Percentiles rank a stretch among this genome's conserved stretches.
Conservation (phyloP, 768 basidiomycete genomes). For the Panellus pusillus region DNA sequence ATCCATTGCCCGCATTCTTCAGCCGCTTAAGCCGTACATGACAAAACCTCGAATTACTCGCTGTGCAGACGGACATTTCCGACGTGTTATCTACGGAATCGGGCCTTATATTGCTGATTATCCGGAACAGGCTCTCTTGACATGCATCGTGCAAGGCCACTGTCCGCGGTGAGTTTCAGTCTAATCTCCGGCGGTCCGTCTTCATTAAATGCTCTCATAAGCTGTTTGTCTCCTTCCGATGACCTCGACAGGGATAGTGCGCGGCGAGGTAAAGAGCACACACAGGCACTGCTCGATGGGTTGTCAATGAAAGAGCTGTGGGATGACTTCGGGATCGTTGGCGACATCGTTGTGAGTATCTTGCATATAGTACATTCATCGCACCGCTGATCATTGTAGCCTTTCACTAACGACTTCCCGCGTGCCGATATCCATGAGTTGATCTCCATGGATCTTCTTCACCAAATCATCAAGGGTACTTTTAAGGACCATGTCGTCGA, state of each 20-base stretch:
- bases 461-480: conserved; percentile 28
- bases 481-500: conserved; percentile 37
- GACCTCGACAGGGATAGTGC: too few species aligned
- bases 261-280: too few species aligned
- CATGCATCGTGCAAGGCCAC: conserved; percentile 25
- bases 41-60: neutral
- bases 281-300: too few species aligned
- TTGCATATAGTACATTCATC: neutral
- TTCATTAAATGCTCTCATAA: too few species aligned
- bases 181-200: too few species aligned
- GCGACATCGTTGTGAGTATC: conserved; percentile 24
- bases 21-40: conserved; percentile 17
- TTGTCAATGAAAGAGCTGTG: conserved; percentile 22
- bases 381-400: conserved; percentile 26
- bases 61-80: conserved; percentile 19
- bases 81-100: conserved; percentile 18
- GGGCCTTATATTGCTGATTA: conserved; percentile 28
- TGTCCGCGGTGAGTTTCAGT: conserved; percentile 16
- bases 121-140: conserved; percentile 24
- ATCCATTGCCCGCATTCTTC: conserved; percentile 19
- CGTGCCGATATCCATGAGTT: conserved; percentile 35
- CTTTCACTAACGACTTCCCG: conserved; percentile 35
- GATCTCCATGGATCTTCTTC: conserved; percentile 32
- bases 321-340: conserved; percentile 24
- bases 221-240: too few species aligned